Evolutionary conservation across 441 rosid species (phyloP), one percentile per base, ranked within the genome.

Genomic region (Pelargonium fulgidum): DNA sequence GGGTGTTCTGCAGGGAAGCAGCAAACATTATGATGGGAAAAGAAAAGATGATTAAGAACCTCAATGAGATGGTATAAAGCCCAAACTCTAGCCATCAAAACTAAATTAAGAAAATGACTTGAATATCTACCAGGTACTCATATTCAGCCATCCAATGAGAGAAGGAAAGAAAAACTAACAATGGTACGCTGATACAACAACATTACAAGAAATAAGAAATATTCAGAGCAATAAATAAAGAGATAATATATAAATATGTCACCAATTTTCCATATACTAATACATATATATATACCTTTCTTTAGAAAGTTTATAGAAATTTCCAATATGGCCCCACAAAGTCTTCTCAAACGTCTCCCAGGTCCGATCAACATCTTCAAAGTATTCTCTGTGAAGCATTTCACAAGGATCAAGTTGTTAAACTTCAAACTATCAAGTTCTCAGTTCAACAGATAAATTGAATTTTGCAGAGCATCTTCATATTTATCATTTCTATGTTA

Each of bases 321-420:
- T 92, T 73, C 89, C 70, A 74, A 95, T 72, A 72, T 92, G 98
- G 52, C 81, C 91, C 99, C 99, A 95, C 78, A 95, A 81, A 79
- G 96, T 89, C 79, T 92, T 90, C 82, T 95, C 99, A 82, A 95
- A 92, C 58, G 92, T 95, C 83, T 92, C 99, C 98, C 99, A 95
- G 1, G 90, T 90, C 70, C 67, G 86, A 86, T 95, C 99, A 54
- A 95, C 95, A 64, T 95, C 99, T 85, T 95, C 98, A 81, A 95
- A 95, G 82, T 95, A 95, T 85, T 92, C 98, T 79, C 99, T 95
- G 84, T n/a, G 56, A 68, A n/a, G 65, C 54, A 62, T 56, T 42
- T 24, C 44, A 68, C 44, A 52, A 52, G 72, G 68, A 56, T 36
- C 56, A 72, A 62, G 56, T 50, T 48, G 66, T 77, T 70, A 68